Evolutionary conservation across 352 stramenopile genomes (phyloP), one percentile per base, ranked within the genome.

Genomic region (Globisporangium mamillatum): DNA sequence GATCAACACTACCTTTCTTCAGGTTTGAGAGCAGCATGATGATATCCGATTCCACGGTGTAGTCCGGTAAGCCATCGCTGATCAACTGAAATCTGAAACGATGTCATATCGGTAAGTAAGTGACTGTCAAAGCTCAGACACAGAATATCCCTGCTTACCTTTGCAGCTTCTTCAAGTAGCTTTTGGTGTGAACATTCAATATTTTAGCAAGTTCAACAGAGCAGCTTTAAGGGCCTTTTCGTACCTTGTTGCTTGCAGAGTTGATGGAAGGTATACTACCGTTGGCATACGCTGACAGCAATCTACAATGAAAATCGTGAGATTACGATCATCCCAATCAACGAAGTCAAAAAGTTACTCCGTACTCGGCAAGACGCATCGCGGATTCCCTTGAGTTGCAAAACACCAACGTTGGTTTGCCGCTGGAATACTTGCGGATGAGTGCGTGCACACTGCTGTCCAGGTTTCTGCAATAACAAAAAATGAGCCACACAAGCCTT

Each of bases 331-430:
- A n/a, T n/a, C 5, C 36, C 16, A 14, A 24, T 50, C 41, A 24
- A 29, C 7, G 12, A 41, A n/a, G 16, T 7, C 8, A 4, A 14
- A 7, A 7, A 64, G 29, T 16, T 41, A 14, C 7, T 46, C 22
- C 67, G 24, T 70, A 73, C 62, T 70, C 57, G 6, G 77, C 72
- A n/a, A 84, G 71, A 14, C 66, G 72, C 59, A 64, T 70, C 34
- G 75, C 60, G n/a, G 70, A 62, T 12, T 53, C 70, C 38, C 70
- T 68, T 3, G 75, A 81, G 32, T 72, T 78, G 52, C 77, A 94
- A 57, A 94, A 93, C 10, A 94, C 67, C 7, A 94, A 25, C 7
- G 77, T 72, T 36, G 82, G 79, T 41, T 82, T 88, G 12, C 79
- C 79, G 20, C 73, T 61, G 0, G 77, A 83, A 67, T 77, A 76